Evolutionary conservation across 306 rosid species (phyloP), one percentile per base, ranked within the genome.

Genomic region (Geum urbanum): DNA sequence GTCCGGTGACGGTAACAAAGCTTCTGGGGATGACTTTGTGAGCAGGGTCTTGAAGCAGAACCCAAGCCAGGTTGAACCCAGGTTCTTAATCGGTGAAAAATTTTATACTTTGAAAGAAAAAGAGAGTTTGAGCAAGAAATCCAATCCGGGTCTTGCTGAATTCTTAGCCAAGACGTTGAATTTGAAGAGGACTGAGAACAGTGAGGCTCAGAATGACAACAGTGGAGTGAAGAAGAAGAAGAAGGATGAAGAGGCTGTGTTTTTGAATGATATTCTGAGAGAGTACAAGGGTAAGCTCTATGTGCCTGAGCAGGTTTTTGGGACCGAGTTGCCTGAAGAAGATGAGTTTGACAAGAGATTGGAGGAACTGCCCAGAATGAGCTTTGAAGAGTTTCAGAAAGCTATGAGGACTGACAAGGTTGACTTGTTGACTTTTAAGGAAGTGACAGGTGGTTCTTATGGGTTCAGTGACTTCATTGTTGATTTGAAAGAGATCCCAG

Each of bases 261-360:
- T 82, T 81, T 87, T 92, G 85, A 86, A 83, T 18, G 94, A 92
- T 58, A 81, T 92, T 74, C 72, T 94, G 81, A 90, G 94, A 75
- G 88, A 87, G 88, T 84, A 94, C 63, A 91, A 74, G 79, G 99
- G 99, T 77, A 91, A 94, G 77, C 92, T 91, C 3, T 91, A 91
- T 56, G 99, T 94, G 74, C 99, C 99, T 0, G 99, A 94, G 83
- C 99, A 91, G 72, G 61, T 89, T 76, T 94, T 94, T 22, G 84
- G 89, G 44, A 9, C 75, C 0, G 67, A 74, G 45, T 72, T 91
- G 49, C 84, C 97, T 0, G 98, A 94, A 76, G 97, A 88, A 78
- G 96, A 91, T 51, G 88, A 81, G 47, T 90, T 94, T 24, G 66
- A 87, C 67, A 78, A 74, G 72, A 77, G 76, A 49, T 55, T 83